Conservation (phyloP, 805 yeast genomes). For the Candida endomychidarum region DNA sequence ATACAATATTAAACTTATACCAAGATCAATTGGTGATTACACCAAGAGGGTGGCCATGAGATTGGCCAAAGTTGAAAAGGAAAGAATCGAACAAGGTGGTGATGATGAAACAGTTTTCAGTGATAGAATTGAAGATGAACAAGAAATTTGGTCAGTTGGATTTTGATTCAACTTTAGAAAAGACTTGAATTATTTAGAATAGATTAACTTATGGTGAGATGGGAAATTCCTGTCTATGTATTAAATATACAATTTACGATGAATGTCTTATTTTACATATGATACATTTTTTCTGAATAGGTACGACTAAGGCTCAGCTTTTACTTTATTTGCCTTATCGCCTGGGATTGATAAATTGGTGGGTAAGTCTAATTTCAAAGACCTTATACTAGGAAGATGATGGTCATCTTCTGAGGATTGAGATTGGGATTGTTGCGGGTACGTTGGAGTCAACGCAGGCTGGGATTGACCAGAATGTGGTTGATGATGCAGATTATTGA, state of each 20-base stretch:
- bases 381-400: slow-evolving; percentile 48
- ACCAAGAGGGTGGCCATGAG: slow-evolving; percentile 87
- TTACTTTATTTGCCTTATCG: slow-evolving; percentile 18
- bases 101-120: slow-evolving; percentile 82
- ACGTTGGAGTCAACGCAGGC: background rate
- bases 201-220: no score
- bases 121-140: slow-evolving; percentile 83
- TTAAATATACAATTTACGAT: background rate
- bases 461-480: background rate
- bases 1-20: slow-evolving; percentile 45
- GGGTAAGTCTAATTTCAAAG: slow-evolving; percentile 52
- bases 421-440: slow-evolving; percentile 1
- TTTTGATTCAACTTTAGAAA: no score
- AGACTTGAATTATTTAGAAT: no score
- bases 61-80: slow-evolving; percentile 83
- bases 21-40: slow-evolving; percentile 83
- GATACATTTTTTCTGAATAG: slow-evolving; percentile 3
- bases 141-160: slow-evolving; percentile 87
- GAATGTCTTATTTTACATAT: slow-evolving; percentile 9
- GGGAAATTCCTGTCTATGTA: background rate
- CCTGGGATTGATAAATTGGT: slow-evolving; percentile 34
- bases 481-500: slow-evolving; percentile 20
- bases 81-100: slow-evolving; percentile 86
- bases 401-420: slow-evolving; percentile 11
- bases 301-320: slow-evolving; percentile 10